phyloP scores from a whole-genome alignment of 495 filamentous ascomycete species.

The Parachaetomium inaequale region DNA sequence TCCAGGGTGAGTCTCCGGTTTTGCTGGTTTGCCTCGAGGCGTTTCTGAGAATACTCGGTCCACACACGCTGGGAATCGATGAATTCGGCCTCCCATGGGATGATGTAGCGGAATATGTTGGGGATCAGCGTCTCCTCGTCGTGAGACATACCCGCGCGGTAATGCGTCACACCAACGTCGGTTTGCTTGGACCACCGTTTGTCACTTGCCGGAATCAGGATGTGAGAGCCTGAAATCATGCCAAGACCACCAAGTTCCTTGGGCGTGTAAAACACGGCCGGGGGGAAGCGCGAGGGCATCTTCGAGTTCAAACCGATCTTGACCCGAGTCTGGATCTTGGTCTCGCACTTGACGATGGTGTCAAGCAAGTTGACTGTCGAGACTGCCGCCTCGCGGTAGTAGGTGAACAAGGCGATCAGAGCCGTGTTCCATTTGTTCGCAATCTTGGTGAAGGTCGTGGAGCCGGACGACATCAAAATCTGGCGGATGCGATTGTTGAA shows the following conservation, averaged over 20 bases:
- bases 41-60: slow-evolving; percentile 99
- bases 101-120: slow-evolving; percentile 99
- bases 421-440: slow-evolving; percentile 99
- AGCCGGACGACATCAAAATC: slow-evolving; percentile 98
- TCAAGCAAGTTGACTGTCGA: slow-evolving; percentile 93
- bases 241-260: slow-evolving; percentile 97
- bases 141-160: slow-evolving; percentile 96
- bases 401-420: slow-evolving; percentile 97
- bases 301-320: slow-evolving; percentile 99
- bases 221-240: slow-evolving; percentile 99
- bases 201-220: slow-evolving; percentile 95
- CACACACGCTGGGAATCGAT: slow-evolving; percentile 98
- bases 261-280: slow-evolving; percentile 97
- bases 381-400: slow-evolving; percentile 98
- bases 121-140: slow-evolving; percentile 98
- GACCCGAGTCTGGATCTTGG: slow-evolving; percentile 98
- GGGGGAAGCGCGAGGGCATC: slow-evolving; percentile 99
- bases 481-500: slow-evolving; percentile 99
- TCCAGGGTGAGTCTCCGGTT: slow-evolving; percentile 93
- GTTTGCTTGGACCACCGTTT: slow-evolving; percentile 99
- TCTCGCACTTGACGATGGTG: slow-evolving; percentile 99
- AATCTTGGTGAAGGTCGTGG: slow-evolving; percentile 99
- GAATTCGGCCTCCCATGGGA: slow-evolving; percentile 99
- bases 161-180: slow-evolving; percentile 95
- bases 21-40: slow-evolving; percentile 94